These are phyloP conservation scores for Aegilops sharonensis DNA, from an alignment of 176 grass and related monocot species.

Conservation along the genomic window DNA sequence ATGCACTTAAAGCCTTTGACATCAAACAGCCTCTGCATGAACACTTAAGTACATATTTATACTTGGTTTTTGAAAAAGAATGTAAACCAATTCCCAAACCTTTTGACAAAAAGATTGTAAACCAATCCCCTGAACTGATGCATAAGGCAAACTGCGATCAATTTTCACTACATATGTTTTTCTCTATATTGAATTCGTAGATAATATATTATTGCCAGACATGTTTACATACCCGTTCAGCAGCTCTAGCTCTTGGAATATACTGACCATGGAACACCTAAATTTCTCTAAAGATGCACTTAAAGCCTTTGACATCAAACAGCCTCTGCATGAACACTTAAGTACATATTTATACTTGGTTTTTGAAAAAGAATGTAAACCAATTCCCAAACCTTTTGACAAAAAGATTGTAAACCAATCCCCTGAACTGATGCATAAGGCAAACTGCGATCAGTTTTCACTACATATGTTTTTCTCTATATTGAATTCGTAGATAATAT, in stretches of 20 bases:
- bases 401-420: background rate
- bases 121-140: background rate
- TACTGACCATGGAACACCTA: background rate
- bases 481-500: background rate
- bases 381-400: background rate
- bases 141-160: background rate
- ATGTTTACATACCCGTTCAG: conserved; percentile 32
- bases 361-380: background rate
- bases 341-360: background rate
- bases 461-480: background rate
- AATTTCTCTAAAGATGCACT: background rate
- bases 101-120: background rate
- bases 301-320: background rate
- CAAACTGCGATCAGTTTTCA: background rate
- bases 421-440: background rate
- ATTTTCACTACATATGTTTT: background rate
- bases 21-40: background rate
- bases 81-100: background rate
- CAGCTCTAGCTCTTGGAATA: conserved; percentile 18
- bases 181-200: background rate
- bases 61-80: background rate
- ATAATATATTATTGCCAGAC: background rate
- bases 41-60: background rate
- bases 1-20: background rate
- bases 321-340: background rate